phyloP scores from a whole-genome alignment of 768 basidiomycete species.

The Gloeopeniophorella convolvens region DNA sequence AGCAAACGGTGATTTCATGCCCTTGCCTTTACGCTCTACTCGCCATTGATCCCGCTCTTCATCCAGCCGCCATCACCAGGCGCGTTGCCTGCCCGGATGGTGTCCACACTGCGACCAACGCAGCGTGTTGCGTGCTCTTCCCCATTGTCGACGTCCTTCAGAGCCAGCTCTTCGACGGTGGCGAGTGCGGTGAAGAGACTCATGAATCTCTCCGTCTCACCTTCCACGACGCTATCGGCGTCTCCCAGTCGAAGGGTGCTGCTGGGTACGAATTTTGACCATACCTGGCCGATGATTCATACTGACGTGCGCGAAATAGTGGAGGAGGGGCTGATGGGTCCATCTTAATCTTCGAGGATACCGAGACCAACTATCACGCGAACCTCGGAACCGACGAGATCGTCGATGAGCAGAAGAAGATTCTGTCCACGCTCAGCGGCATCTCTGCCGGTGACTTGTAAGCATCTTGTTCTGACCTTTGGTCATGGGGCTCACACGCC shows the following conservation, averaged over 20 bases:
- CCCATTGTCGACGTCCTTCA: conserved; percentile 29
- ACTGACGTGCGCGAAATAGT: conserved; percentile 5
- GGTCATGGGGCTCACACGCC: background rate
- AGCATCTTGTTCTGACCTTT: conserved; percentile 10
- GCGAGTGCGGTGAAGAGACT: conserved; percentile 28
- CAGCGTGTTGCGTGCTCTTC: conserved; percentile 29
- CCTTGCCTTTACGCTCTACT: background rate
- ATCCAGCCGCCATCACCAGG: conserved; percentile 21
- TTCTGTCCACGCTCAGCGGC: conserved; percentile 30
- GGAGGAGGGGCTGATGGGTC: conserved; percentile 41
- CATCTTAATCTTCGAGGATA: conserved; percentile 38
- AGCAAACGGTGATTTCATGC: conserved; percentile 16
- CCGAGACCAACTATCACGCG: conserved; percentile 38
- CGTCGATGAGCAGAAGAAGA: conserved; percentile 31
- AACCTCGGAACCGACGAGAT: conserved; percentile 40
- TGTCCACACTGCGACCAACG: conserved; percentile 25
- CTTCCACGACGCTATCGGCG: conserved; percentile 26
- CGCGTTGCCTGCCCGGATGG: conserved; percentile 28
- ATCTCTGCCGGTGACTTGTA: conserved; percentile 43
- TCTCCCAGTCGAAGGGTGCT: conserved; percentile 14
- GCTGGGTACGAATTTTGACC: conserved; percentile 11
- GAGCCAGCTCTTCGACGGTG: conserved; percentile 25
- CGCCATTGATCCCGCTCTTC: background rate
- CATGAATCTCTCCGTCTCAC: conserved; percentile 26
- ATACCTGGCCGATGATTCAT: background rate